Base-by-base conservation (phyloP, 441 rosid species). In the Manihot esculenta region DNA sequence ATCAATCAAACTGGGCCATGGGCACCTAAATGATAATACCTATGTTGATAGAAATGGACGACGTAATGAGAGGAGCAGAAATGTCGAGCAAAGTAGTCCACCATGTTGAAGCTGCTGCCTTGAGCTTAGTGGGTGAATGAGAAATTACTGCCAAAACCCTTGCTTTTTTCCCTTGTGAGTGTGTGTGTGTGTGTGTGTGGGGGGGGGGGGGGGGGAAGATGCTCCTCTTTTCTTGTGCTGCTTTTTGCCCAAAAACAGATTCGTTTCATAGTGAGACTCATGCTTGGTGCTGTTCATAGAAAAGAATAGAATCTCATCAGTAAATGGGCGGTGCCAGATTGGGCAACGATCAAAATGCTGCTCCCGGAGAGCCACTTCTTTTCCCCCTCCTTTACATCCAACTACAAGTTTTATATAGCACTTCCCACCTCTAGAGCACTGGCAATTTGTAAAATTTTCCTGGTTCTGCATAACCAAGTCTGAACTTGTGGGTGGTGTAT, bases 301-400 rank as follows among this genome's bases (percentile, higher is more conserved):
- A 47, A 10, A 27, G 35, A 68, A 68, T 42, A 45, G 26, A 60
- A 71, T 76, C 74, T 59, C 44, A 35, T 35, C 67, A 47, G 10
- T 47, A 26, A 5, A 48, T 30, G 69, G 62, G 70, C 65, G 56
- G 66, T 73, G 64, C 72, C 41, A 41, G n/a, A 60, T 59, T 49
- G 10, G 10, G 33, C 45, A 17, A 15, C 18, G 5, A 9, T 27
- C 21, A 54, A 44, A 45, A 45, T 33, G 53, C 57, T 62, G 6
- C 6, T 49, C 42, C 61, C 24, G 23, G 20, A 26, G 3, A 21
- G 13, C 69, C 64, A 55, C 59, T 56, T n/a, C n/a, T n/a, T n/a
- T n/a, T n/a, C 18, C 26, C 44, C 38, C 33, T 15, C 9, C 9
- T 27, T 45, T 33, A 33, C 38, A 33, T 33, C 21, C 45, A 33